Evolutionary conservation across 2,329 filamentous ascomycete genomes (phyloP), one percentile per base, ranked within the genome.

Genomic region (Apiospora hydei): DNA sequence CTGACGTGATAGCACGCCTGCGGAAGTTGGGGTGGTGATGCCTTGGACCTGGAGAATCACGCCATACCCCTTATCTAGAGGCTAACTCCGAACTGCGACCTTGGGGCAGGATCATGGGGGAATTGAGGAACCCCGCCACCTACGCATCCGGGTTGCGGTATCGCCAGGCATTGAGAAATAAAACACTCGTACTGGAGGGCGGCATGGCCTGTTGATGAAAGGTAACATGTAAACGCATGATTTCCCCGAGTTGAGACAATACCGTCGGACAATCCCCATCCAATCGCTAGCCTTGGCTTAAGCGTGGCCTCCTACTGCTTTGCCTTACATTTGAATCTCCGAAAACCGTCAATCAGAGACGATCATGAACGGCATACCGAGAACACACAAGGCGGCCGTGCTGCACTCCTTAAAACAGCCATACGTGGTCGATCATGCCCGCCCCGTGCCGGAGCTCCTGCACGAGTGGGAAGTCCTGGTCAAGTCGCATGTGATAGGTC

Each of bases 401-500:
- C 34, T 69, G 67, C 67, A 41, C 3, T 47, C 67, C 14, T 10
- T 51, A 18, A 69, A 53, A 24, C 47, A 47, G 6, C 67, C 67
- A 3, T 69, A 69, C 16, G 26, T 53, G 47, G n/a, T 69, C 18
- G 67, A 69, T 18, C 26, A 41, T 18, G 14, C 51, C 7, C n/a
- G 11, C 30, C 26, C 68, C 8, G 47, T 69, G 26, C 68, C 68
- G 3, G 47, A 24, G 47, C 26, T 69, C 4, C 4, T 30, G 18
- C 44, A 69, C 10, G 68, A 53, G 13, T 41, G 34, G 34, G 68
- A 69, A 14, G 30, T 69, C 3, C 34, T 69, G 30, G 44, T 94
- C n/a, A 88, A 88, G 77, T 87, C 90, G 1, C 83, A 87, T 49
- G 88, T 88, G 16, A 91, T 94, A 76, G 92, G 93, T 0, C 82